phyloP scores from a whole-genome alignment of 2,329 filamentous ascomycete species.

The Orbilia ellipsospora region DNA sequence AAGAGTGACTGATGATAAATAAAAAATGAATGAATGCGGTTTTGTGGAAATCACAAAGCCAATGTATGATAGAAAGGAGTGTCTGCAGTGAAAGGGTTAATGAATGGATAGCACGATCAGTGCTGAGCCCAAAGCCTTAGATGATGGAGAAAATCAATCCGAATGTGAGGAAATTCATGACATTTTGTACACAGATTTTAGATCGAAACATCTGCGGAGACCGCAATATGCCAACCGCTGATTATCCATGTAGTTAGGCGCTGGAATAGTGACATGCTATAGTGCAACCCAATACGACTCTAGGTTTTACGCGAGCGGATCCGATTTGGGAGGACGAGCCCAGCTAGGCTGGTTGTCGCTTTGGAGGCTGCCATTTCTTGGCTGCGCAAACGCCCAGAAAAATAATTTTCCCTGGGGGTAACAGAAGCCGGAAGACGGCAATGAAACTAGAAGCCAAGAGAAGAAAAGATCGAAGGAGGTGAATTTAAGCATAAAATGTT shows the following conservation, averaged over 20 bases:
- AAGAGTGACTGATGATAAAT: neutral
- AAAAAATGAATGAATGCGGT: neutral
- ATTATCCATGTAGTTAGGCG: no score
- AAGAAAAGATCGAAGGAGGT: no score
- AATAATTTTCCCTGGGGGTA: no score
- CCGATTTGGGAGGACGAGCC: neutral
- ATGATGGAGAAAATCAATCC: constrained; percentile 1
- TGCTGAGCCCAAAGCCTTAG: constrained; percentile 14
- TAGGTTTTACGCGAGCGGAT: neutral
- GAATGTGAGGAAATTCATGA: neutral
- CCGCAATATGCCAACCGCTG: no score
- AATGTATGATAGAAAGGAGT: neutral
- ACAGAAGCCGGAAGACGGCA: no score
- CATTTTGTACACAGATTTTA: constrained; percentile 4
- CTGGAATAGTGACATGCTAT: neutral
- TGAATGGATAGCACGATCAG: constrained; percentile 13
- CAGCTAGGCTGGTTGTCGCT: neutral
- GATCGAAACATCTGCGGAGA: neutral
- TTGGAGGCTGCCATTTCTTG: no score
- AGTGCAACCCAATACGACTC: neutral
- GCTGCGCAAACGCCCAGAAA: no score
- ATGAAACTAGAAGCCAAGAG: no score
- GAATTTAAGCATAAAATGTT: no score
- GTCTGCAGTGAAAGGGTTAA: constrained; percentile 8
- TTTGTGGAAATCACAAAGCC: neutral